Evolutionary conservation across 257 asterid genomes (phyloP), one percentile per base, ranked within the genome.

Genomic region (Penstemon davidsonii): DNA sequence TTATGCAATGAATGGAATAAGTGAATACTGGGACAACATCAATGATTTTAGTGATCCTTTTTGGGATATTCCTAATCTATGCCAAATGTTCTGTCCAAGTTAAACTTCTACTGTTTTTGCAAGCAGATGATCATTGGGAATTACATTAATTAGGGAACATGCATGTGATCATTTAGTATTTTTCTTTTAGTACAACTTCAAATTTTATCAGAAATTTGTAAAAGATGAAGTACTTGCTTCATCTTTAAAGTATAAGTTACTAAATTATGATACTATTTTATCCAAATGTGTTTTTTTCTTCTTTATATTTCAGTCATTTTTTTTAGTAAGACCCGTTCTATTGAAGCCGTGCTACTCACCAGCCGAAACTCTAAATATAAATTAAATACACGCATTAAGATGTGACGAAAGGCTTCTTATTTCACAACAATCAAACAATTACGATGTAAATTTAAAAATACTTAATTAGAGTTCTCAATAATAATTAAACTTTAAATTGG

Each of bases 71-170:
- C 84, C 89, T 12, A 72, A 81, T 76, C 73, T 87, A 1, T 81
- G 71, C 55, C 91, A 87, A 49, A 89, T 87, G 92, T 87, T 85
- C 75, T 85, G 90, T 66, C 80, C 84, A 3, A 85, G 79, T 83
- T 89, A 68, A 65, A 52, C 12, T 19, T 25, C 44, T 55, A 11
- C 33, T 25, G 7, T 12, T 45, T 73, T 53, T 47, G 7, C 13
- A 68, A 10, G 33, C 62, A 4, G 62, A 67, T 60, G 49, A 52
- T 51, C 66, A 66, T 5, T 71, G 49, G 58, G 11, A 43, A 36
- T 62, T 71, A 49, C 55, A 39, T 41, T 59, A 59, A 39, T 41
- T 59, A 59, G 42, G 70, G 60, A 50, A 50, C 67, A 19, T 45
- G 55, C 36, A 69, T 56, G 64, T 51, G 62, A 64, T 12, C 25